These are phyloP conservation scores for Sporothrix phasma DNA, from an alignment of 2,329 filamentous ascomycete genomes.

Conservation along the genomic window DNA sequence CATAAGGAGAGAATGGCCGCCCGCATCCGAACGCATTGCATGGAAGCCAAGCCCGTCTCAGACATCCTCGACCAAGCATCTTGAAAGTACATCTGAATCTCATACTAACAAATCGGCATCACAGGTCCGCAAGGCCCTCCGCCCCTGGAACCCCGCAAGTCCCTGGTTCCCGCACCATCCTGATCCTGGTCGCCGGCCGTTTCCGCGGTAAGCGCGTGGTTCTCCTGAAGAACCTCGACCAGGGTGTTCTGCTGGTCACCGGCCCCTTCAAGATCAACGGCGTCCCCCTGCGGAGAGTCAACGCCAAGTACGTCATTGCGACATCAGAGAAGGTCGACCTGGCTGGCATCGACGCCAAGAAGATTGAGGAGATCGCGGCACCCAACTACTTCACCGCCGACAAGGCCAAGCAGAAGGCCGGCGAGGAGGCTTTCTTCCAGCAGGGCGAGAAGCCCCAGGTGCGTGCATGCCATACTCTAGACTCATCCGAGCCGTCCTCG, in stretches of 20 bases:
- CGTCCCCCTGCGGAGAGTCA: conserved; percentile 90
- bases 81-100: neutral
- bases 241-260: conserved; percentile 97
- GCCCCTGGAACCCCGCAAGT: conserved; percentile 74
- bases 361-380: conserved; percentile 68
- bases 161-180: conserved; percentile 86
- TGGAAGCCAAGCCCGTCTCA: neutral
- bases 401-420: conserved; percentile 89
- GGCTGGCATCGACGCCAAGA: conserved; percentile 76
- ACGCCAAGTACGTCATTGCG: conserved; percentile 87
- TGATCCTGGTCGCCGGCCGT: conserved; percentile 97
- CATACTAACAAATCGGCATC: neutral
- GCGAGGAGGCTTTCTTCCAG: conserved; percentile 99
- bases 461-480: conserved; percentile 30
- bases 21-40: neutral
- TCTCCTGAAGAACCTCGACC: conserved; percentile 93
- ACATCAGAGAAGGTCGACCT: conserved; percentile 80
- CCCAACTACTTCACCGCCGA: conserved; percentile 94
- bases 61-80: neutral
- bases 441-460: conserved; percentile 97
- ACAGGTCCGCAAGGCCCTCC: conserved; percentile 90
- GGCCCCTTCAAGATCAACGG: conserved; percentile 99
- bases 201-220: conserved; percentile 99
- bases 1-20: neutral
- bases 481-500: too few species aligned